These are phyloP conservation scores for Miamiensis avidus DNA, from an alignment of 169 alveolate genomes.

Conservation along the genomic window DNA sequence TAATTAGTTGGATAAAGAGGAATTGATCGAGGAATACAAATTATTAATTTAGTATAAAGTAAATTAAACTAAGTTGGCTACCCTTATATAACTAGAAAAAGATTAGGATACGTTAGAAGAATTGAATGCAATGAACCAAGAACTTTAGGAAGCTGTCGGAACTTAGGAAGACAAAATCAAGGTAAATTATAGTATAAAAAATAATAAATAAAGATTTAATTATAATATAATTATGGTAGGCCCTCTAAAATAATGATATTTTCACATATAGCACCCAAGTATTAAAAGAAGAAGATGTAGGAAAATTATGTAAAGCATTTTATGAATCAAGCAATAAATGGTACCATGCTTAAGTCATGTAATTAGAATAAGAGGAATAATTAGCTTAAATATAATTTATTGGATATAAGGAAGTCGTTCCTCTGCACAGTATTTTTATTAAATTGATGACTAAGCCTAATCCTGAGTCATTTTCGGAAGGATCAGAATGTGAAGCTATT, in stretches of 20 bases:
- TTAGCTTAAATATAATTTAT: slow-evolving; percentile 56
- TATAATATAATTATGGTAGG: slow-evolving; percentile 11
- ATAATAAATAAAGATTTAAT: slow-evolving; percentile 8
- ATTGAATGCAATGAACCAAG: background rate
- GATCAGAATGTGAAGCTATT: slow-evolving; percentile 54
- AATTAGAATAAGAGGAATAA: slow-evolving; percentile 47
- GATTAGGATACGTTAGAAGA: slow-evolving; percentile 16
- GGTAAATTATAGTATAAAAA: background rate
- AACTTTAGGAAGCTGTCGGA: slow-evolving; percentile 1
- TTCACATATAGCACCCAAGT: slow-evolving; percentile 15
- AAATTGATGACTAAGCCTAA: slow-evolving; percentile 50
- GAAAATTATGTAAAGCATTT: slow-evolving; percentile 52
- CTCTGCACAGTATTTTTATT: slow-evolving; percentile 31
- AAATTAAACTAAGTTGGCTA: slow-evolving; percentile 2
- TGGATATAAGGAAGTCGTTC: slow-evolving; percentile 44
- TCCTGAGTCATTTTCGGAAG: slow-evolving; percentile 41
- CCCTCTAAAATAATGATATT: background rate
- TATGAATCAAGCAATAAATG: slow-evolving; percentile 44
- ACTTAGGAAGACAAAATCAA: slow-evolving; percentile 9
- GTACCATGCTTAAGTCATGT: slow-evolving; percentile 49
- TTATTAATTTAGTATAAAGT: slow-evolving; percentile 14
- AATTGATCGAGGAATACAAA: slow-evolving; percentile 18
- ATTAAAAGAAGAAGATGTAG: slow-evolving; percentile 38
- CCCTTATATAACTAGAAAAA: slow-evolving; percentile 12
- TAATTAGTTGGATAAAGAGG: background rate